phyloP scores from a whole-genome alignment of 371 early-diverging fungal genomes.

The Lichtheimia corymbifera region DNA sequence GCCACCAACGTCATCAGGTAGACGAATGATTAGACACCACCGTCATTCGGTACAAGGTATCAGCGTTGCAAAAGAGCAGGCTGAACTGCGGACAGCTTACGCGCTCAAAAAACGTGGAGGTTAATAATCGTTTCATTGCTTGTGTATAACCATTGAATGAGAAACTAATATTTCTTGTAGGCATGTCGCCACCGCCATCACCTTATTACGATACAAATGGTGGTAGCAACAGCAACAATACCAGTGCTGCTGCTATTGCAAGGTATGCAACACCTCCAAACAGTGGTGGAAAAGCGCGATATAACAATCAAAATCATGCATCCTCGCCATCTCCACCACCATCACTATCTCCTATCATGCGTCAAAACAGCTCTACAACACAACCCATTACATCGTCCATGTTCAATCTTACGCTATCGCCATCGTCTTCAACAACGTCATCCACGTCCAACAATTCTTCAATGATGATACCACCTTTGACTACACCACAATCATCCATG shows the following conservation, averaged over 20 bases:
- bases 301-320: not conserved
- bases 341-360: conserved; percentile 13
- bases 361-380: conserved; percentile 9
- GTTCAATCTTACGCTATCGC: conserved; percentile 42
- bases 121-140: not conserved
- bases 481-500: not conserved
- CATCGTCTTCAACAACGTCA: conserved; percentile 32
- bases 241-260: not conserved
- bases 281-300: conserved; percentile 3
- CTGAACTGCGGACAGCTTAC: conserved; percentile 26
- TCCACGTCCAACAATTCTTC: conserved; percentile 20
- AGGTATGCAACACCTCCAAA: conserved; percentile 9
- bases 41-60: conserved; percentile 55
- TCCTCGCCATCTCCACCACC: conserved; percentile 10
- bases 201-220: not conserved
- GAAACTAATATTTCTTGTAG: not conserved
- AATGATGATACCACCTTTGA: conserved; percentile 1
- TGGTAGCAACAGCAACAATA: not conserved
- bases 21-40: conserved; percentile 27
- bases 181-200: conserved; percentile 9
- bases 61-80: conserved; percentile 44
- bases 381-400: conserved; percentile 35
- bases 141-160: not conserved
- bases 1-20: not conserved
- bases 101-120: conserved; percentile 6